These are phyloP conservation scores for Hyaloperonospora brassicae DNA, from an alignment of 352 stramenopile genomes.

Conservation along the genomic window DNA sequence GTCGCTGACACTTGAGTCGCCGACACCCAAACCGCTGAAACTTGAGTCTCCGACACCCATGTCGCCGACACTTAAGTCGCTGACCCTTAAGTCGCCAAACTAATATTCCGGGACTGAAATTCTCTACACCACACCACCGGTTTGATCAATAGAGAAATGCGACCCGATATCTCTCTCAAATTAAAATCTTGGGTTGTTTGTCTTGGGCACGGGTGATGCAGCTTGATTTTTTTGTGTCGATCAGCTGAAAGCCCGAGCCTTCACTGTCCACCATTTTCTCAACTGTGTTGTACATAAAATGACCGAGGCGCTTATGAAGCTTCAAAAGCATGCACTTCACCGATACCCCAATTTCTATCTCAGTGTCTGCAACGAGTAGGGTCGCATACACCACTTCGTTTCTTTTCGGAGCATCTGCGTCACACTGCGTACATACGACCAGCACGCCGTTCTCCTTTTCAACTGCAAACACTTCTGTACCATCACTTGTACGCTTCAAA, in stretches of 20 bases:
- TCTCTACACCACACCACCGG: constrained; percentile 4
- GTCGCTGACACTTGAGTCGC: no score
- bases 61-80: no score
- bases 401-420: neutral
- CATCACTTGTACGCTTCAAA: neutral
- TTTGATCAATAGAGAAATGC: constrained; percentile 6
- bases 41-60: no score
- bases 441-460: neutral
- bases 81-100: no score
- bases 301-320: neutral
- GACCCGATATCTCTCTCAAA: constrained; percentile 5
- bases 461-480: constrained; percentile 1
- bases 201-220: constrained; percentile 3
- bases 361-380: neutral
- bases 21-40: no score
- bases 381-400: neutral
- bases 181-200: constrained; percentile 4
- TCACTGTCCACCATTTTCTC: constrained; percentile 3
- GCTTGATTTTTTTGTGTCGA: neutral
- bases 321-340: neutral
- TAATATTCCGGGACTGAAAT: no score
- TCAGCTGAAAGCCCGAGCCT: constrained; percentile 1
- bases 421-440: neutral
- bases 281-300: neutral
- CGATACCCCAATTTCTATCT: neutral